Base-by-base conservation (phyloP, 1,139 yeast genomes). In the Yarrowia galli region DNA sequence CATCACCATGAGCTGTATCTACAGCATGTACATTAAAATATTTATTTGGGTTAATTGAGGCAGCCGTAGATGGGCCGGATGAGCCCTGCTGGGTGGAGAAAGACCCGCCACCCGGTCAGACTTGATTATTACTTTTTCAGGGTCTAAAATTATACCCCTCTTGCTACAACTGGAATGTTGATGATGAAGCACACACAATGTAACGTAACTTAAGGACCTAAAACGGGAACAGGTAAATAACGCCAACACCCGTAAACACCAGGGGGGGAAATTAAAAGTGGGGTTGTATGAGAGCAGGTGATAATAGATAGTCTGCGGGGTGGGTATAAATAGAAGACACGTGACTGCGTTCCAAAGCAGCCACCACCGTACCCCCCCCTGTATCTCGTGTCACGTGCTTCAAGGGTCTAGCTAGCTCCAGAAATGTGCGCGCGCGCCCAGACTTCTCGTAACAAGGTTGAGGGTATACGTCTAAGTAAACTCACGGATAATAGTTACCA, bases 21-120 rank as follows among this genome's bases (percentile, higher is more conserved):
- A 42, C 25, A 40, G 45, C 42, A 38, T 54, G 61, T 54, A 54
- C 61, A 54, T 54, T 54, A 54, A 54, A 54, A 54, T 54, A 54
- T 54, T 54, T 49, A 65, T 51, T 38, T 38, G 48, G 58, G 46
- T 38, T 42, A 42, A 5, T 20, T 18, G 12, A 38, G 10, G 32
- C 9, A 28, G 10, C 9, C 9, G 32, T 28, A 28, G 32, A 28
- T 28, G 8, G 6, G 8, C 32, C 32, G 32, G 3, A 25, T n/a
- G n/a, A n/a, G n/a, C n/a, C n/a, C n/a, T n/a, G n/a, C n/a, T n/a
- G 28, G 28, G 28, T 25, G 28, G 28, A 25, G 32, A 28, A 28
- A 28, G 32, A 10, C 32, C 28, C 3, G 28, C 28, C 28, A 25
- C 28, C 32, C 9, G 10, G 32, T 6, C 32, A 28, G 32, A 28